Evolutionary conservation across 2,329 filamentous ascomycete species (phyloP), one percentile per base, ranked within the genome.

Genomic region (Aureobasidium sp.): DNA sequence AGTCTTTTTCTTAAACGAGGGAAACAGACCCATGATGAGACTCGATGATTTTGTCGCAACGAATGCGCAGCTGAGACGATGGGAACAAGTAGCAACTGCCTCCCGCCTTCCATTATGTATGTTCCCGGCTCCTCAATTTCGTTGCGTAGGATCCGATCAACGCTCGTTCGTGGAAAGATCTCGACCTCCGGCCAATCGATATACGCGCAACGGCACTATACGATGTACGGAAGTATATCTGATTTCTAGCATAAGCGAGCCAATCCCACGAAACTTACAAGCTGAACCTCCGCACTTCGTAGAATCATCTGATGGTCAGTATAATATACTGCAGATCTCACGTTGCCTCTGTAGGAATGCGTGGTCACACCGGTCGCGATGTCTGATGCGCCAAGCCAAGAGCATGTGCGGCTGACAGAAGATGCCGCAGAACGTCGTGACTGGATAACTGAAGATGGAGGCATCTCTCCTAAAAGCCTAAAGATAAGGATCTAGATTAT

Each of bases 71-170:
- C 3, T 20, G 25, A 14, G 31, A 55, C 51, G 37, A 25, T 31
- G 25, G 6, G n/a, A 5, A 11, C 3, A 12, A 45, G 31, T 27
- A 20, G n/a, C 9, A 17, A 22, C 15, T 34, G 6, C 36, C 15
- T 45, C 25, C 39, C 36, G 7, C 25, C 41, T 22, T 34, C 36
- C 41, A 36, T 57, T 45, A 57, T 44, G 29, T 57, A 45, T 27
- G n/a, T 45, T 22, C 20, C 39, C 53, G 53, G 53, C 53, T 45
- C 53, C 53, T 57, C 29, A 48, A 44, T 57, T 45, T 57, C 37
- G 39, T 45, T 57, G 27, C 14, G 53, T 15, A 57, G 29, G 53
- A 57, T 27, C 53, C 53, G 53, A 45, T 57, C 53, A 57, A 57
- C 53, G 53, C 36, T 41, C 45, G 53, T 45, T 57, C 27, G 53